Conservation (phyloP, 2,329 filamentous ascomycete species). For the Paracorniculantispora psalliotae region DNA sequence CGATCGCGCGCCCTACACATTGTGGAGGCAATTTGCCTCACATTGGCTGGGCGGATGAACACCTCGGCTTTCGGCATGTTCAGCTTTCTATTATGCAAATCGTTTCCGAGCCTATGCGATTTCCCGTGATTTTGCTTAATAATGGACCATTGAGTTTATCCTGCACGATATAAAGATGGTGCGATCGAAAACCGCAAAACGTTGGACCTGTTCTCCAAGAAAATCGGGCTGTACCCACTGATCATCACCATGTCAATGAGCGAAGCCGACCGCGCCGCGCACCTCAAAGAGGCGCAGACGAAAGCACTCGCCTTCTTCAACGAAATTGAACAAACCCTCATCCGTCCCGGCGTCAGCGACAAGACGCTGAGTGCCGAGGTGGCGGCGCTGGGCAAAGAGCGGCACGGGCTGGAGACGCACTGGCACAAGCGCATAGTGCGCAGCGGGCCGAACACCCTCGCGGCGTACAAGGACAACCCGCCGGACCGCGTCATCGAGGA, state of each 20-base stretch:
- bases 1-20: no score
- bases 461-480: constrained; percentile 44
- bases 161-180: background rate
- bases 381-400: constrained; percentile 26
- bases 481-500: constrained; percentile 41
- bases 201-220: background rate
- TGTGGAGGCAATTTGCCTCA: background rate
- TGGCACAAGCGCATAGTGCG: constrained; percentile 50
- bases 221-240: background rate
- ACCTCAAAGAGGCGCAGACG: constrained; percentile 40
- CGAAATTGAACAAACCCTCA: constrained; percentile 40
- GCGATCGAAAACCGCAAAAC: background rate
- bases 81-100: background rate
- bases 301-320: constrained; percentile 42
- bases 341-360: constrained; percentile 44
- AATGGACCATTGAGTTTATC: background rate
- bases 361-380: constrained; percentile 44
- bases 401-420: constrained; percentile 39
- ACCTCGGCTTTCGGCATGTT: background rate
- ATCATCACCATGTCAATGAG: background rate
- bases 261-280: constrained; percentile 25
- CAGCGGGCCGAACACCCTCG: constrained; percentile 44
- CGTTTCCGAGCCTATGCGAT: background rate
- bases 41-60: background rate
- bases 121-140: background rate